Percentiles rank a stretch among this genome's conserved stretches.
Conservation (phyloP, 768 basidiomycete genomes). For the Mycena vitilis region DNA sequence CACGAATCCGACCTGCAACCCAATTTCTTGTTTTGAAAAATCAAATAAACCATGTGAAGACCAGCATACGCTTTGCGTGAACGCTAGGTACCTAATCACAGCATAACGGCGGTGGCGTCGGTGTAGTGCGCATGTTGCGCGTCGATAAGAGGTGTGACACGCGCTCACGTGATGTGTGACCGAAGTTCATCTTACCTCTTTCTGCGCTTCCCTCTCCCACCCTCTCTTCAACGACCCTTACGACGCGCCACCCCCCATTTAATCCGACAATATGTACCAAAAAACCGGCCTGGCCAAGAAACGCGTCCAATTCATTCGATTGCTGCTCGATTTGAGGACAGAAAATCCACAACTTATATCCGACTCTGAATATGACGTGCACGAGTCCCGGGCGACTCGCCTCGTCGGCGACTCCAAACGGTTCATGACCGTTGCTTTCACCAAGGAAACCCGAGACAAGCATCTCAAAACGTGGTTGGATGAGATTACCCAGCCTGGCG, state of each 20-base stretch:
- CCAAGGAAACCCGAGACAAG: not conserved
- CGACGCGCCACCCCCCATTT: conserved; percentile 25
- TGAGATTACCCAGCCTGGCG: conserved; percentile 13
- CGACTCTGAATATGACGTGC: conserved; percentile 18
- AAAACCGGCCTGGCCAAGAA: conserved; percentile 21
- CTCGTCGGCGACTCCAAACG: conserved; percentile 32
- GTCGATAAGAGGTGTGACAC: conserved; percentile 6
- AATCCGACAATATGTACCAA: conserved; percentile 15
- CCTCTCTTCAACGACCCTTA: not conserved
- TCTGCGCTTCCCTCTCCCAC: conserved; percentile 12
- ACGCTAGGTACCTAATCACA: too few species aligned
- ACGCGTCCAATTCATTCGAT: conserved; percentile 23
- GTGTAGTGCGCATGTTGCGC: too few species aligned
- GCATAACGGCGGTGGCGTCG: too few species aligned
- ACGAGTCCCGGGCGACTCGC: conserved; percentile 35
- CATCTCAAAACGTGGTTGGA: conserved; percentile 29
- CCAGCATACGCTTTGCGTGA: too few species aligned
- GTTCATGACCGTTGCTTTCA: conserved; percentile 32
- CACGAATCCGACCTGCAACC: too few species aligned
- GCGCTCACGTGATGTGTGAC: conserved; percentile 18
- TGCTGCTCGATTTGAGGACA: conserved; percentile 17
- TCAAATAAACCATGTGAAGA: too few species aligned
- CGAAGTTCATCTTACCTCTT: conserved; percentile 12
- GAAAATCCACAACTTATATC: not conserved
- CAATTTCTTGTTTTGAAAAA: too few species aligned